These are phyloP conservation scores for Oryza australiensis DNA, from an alignment of 176 grass and related monocot species.

Conservation along the genomic window DNA sequence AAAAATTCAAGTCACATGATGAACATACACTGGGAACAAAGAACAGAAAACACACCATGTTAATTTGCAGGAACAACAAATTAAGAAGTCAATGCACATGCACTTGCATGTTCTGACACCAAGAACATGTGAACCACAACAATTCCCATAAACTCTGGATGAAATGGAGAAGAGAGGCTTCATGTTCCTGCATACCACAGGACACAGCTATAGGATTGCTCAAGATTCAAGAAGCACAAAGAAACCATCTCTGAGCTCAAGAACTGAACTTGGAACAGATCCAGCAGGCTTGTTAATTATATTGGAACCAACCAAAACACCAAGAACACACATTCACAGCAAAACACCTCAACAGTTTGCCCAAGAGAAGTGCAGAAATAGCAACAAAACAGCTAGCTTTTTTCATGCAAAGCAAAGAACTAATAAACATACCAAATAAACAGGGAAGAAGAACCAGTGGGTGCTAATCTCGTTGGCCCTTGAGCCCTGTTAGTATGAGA, in stretches of 20 bases:
- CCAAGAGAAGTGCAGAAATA: background rate
- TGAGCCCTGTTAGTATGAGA: background rate
- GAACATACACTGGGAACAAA: background rate
- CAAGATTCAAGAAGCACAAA: background rate
- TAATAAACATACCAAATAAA: background rate
- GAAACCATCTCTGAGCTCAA: background rate
- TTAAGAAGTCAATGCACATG: background rate
- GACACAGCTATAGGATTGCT: background rate
- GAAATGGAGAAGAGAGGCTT: background rate
- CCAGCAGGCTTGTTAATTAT: too few species aligned
- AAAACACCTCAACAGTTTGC: background rate
- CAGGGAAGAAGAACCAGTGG: background rate
- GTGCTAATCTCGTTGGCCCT: background rate
- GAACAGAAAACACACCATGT: background rate
- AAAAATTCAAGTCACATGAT: background rate
- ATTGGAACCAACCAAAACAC: background rate
- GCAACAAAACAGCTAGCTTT: background rate
- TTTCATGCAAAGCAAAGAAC: background rate
- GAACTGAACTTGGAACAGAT: background rate
- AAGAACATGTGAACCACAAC: background rate
- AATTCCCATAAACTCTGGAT: background rate
- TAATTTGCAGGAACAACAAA: background rate
- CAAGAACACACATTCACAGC: background rate
- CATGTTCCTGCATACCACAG: background rate
- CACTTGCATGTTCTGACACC: background rate